Percentiles rank a stretch among this genome's conserved stretches.
Conservation (phyloP, 192 early-diverging fungal species). For the Diversispora epigaea region DNA sequence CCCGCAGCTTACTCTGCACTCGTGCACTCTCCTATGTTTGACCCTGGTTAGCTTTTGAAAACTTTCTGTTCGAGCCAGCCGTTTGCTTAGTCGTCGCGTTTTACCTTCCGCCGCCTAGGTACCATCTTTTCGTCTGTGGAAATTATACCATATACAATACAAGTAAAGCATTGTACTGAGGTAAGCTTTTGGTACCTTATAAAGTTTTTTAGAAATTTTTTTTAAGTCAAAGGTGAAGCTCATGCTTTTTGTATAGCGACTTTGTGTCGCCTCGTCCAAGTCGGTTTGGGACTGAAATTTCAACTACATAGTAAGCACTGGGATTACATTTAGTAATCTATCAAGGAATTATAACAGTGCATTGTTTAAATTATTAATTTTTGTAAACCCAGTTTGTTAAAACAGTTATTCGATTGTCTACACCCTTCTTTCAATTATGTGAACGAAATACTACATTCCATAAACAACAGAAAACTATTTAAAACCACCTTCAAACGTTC, state of each 20-base stretch:
- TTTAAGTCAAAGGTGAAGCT: no score
- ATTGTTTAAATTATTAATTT: constrained; percentile 16
- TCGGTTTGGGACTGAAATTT: background rate
- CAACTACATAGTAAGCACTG: background rate
- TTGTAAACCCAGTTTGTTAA: background rate
- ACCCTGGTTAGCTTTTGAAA: constrained; percentile 31
- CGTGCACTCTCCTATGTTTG: constrained; percentile 29
- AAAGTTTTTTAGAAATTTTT: background rate
- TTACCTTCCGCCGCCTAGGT: background rate
- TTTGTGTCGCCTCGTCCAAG: no score
- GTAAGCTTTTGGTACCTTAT: background rate
- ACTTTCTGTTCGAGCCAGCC: constrained; percentile 29
- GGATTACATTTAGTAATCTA: background rate
- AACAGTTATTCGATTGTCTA: constrained; percentile 13
- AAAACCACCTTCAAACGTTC: background rate
- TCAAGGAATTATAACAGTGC: background rate
- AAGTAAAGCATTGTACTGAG: background rate
- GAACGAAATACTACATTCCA: background rate
- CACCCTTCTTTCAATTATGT: constrained; percentile 10
- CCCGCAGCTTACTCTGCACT: constrained; percentile 24
- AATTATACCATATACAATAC: background rate
- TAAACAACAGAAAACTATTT: background rate
- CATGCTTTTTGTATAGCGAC: no score
- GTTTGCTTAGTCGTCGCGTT: constrained; percentile 24
- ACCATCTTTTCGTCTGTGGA: background rate